These are phyloP conservation scores for Phialocephala sp. DNA, from an alignment of 2,329 filamentous ascomycete species.

Conservation along the genomic window DNA sequence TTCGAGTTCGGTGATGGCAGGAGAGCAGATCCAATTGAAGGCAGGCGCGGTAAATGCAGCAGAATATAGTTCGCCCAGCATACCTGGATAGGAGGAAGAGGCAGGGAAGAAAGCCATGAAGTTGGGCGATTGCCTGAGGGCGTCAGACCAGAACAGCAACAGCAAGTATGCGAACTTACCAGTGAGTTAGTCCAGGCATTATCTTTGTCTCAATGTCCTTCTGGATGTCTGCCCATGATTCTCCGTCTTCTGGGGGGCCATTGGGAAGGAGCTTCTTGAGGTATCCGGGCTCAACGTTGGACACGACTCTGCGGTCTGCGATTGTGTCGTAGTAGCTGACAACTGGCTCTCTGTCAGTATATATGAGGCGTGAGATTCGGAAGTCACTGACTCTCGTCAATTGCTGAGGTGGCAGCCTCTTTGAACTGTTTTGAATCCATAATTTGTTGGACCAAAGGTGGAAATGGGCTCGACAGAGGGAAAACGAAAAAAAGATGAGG, in stretches of 20 bases:
- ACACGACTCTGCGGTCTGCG: constrained; percentile 71
- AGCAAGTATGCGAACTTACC: constrained; percentile 49
- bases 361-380: background rate
- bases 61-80: constrained; percentile 91
- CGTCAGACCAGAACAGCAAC: constrained; percentile 5
- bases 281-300: constrained; percentile 83
- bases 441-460: constrained; percentile 3
- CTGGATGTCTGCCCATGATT: constrained; percentile 80
- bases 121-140: constrained; percentile 75
- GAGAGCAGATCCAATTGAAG: constrained; percentile 97
- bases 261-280: constrained; percentile 78
- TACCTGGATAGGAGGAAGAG: constrained; percentile 78
- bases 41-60: constrained; percentile 87
- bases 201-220: constrained; percentile 85
- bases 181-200: constrained; percentile 91
- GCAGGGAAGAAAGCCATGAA: constrained; percentile 97
- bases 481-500: background rate
- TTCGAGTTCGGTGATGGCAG: constrained; percentile 91
- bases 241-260: constrained; percentile 67
- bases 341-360: constrained; percentile 57
- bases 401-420: constrained; percentile 74
- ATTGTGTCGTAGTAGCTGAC: constrained; percentile 83
- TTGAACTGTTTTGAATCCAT: constrained; percentile 86
- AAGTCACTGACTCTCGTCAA: constrained; percentile 76
- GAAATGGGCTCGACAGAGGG: background rate